phyloP scores from a whole-genome alignment of 345 rosid genomes.

The Excoecaria cochinchinensis region DNA sequence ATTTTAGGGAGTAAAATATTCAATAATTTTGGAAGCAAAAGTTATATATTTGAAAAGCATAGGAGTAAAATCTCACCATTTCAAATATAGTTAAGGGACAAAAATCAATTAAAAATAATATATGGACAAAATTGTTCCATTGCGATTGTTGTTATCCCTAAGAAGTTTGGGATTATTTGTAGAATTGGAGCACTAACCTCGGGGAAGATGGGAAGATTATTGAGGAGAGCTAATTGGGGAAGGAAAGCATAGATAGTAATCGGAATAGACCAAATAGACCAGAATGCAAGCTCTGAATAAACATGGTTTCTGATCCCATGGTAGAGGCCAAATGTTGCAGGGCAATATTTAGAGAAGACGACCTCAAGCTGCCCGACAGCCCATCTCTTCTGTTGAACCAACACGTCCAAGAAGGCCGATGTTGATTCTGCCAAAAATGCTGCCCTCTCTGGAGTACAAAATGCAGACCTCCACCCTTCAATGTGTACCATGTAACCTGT shows the following conservation, averaged over 20 bases:
- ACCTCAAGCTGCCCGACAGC: conserved; percentile 55
- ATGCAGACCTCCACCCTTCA: conserved; percentile 67
- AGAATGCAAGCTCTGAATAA: conserved; percentile 44
- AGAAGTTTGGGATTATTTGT: not conserved
- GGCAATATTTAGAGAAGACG: conserved; percentile 40
- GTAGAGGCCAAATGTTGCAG: conserved; percentile 47
- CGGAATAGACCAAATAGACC: conserved; percentile 58
- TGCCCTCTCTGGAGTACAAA: conserved; percentile 53
- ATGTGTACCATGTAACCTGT: conserved; percentile 56
- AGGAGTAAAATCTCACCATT: no score
- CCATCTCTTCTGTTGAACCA: conserved; percentile 72
- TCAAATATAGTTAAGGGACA: no score
- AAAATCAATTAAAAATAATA: no score
- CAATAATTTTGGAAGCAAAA: no score
- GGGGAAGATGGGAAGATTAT: conserved; percentile 47
- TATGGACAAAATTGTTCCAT: no score
- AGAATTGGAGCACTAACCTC: conserved; percentile 26
- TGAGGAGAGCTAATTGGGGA: conserved; percentile 63
- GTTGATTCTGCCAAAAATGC: conserved; percentile 72
- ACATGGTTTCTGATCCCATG: conserved; percentile 20
- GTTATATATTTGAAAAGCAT: no score
- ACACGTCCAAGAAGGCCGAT: conserved; percentile 36
- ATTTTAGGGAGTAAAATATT: no score
- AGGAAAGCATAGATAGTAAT: conserved; percentile 43
- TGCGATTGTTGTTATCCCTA: no score